phyloP scores from a whole-genome alignment of 495 filamentous ascomycete genomes.

The Chaetomium fimeti region DNA sequence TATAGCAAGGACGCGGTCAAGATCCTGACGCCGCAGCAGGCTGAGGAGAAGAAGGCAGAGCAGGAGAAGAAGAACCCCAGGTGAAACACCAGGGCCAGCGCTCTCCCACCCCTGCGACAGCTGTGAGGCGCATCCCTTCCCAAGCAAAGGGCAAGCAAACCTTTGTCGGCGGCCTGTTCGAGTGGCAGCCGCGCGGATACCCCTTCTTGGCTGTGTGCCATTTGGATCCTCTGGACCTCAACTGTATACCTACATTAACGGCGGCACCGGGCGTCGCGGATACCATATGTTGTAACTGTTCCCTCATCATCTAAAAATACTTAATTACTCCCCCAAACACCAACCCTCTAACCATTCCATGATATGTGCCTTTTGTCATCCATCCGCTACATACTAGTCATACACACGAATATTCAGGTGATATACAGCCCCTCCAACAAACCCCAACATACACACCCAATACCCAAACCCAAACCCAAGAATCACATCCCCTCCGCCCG shows the following conservation, averaged over 20 bases:
- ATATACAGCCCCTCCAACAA: neutral
- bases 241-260: neutral
- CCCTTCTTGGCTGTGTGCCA: neutral
- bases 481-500: slow-evolving; percentile 35
- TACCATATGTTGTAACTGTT: neutral
- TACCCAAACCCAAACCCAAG: neutral
- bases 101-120: no score
- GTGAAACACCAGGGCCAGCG: neutral
- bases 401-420: neutral
- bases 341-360: neutral
- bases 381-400: neutral
- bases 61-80: slow-evolving; percentile 29
- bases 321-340: neutral
- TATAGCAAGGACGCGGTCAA: slow-evolving; percentile 79
- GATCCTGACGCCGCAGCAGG: slow-evolving; percentile 58
- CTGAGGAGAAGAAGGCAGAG: slow-evolving; percentile 7
- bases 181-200: neutral
- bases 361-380: neutral
- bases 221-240: neutral
- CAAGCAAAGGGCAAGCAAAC: neutral
- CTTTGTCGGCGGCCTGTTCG: neutral
- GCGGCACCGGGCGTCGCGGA: neutral
- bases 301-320: neutral
- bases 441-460: neutral
- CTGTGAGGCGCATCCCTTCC: no score